phyloP scores from a whole-genome alignment of 345 rosid genomes.

The Eucalyptus pauciflora region DNA sequence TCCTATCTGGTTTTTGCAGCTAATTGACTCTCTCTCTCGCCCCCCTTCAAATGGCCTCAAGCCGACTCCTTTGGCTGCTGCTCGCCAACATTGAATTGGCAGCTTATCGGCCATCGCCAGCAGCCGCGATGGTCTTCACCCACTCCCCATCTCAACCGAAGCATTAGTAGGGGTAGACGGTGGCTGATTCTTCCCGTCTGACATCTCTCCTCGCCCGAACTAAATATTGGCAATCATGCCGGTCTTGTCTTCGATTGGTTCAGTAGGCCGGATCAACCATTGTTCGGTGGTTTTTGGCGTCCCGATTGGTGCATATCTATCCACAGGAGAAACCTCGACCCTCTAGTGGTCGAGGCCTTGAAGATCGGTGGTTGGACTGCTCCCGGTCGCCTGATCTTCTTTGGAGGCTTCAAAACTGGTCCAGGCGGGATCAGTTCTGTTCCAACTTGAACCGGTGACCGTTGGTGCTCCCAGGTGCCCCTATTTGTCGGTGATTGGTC shows the following conservation, averaged over 20 bases:
- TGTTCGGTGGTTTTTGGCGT: accelerated
- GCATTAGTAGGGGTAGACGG: accelerated
- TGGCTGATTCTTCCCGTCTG: accelerated
- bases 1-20: too few species aligned
- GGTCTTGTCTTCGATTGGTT: accelerated
- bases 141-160: too few species aligned
- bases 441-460: accelerated
- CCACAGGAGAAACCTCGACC: too few species aligned
- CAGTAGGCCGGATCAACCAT: accelerated
- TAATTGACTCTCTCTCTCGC: accelerated
- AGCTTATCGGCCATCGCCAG: too few species aligned
- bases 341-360: too few species aligned
- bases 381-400: accelerated
- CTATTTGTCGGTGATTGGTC: accelerated
- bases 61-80: accelerated
- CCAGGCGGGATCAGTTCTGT: accelerated
- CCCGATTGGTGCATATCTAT: accelerated
- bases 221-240: too few species aligned
- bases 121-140: accelerated
- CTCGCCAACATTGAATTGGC: accelerated
- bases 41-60: accelerated
- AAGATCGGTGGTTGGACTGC: accelerated
- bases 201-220: accelerated
- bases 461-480: too few species aligned
- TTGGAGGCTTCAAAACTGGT: accelerated